Evolutionary conservation across 805 yeast species (phyloP).

Genomic region (Hanseniaspora guilliermondii): DNA sequence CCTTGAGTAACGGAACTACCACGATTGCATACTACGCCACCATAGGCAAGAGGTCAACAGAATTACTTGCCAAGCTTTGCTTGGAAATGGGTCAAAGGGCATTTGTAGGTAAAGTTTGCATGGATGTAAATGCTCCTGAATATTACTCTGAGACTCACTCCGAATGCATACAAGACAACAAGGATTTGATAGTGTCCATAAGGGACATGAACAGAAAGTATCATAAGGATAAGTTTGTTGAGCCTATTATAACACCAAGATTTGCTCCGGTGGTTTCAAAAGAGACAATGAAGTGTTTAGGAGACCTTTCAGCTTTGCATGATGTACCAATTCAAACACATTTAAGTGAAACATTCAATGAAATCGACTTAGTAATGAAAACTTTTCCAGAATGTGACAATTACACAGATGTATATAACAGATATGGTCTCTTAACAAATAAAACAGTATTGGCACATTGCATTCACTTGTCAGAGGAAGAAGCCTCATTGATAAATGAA

Average conservation of each 20-base stretch:
- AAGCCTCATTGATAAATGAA: constrained; percentile 42
- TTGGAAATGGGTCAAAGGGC: constrained; percentile 69
- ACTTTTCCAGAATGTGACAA: constrained; percentile 58
- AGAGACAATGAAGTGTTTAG: constrained; percentile 50
- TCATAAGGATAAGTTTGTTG: constrained; percentile 40
- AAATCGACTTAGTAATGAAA: constrained; percentile 58
- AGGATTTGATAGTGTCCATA: constrained; percentile 32
- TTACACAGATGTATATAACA: constrained; percentile 70
- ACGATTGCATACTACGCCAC: constrained; percentile 88
- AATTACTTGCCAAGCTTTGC: constrained; percentile 61
- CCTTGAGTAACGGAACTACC: constrained; percentile 75
- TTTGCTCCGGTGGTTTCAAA: constrained; percentile 82
- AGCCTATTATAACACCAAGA: constrained; percentile 80
- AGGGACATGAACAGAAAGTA: constrained; percentile 41
- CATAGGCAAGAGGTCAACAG: constrained; percentile 64
- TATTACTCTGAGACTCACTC: constrained; percentile 47
- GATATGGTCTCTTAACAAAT: constrained; percentile 43
- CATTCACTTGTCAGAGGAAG: constrained; percentile 57
- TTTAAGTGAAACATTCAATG: constrained; percentile 67
- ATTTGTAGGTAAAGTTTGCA: constrained; percentile 83
- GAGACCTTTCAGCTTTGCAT: constrained; percentile 36
- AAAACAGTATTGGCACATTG: constrained; percentile 84
- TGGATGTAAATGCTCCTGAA: constrained; percentile 73
- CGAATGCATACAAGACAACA: constrained; percentile 43
- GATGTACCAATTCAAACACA: constrained; percentile 77